Evolutionary conservation across 441 rosid species (phyloP).

Genomic region (Populus hybrid): DNA sequence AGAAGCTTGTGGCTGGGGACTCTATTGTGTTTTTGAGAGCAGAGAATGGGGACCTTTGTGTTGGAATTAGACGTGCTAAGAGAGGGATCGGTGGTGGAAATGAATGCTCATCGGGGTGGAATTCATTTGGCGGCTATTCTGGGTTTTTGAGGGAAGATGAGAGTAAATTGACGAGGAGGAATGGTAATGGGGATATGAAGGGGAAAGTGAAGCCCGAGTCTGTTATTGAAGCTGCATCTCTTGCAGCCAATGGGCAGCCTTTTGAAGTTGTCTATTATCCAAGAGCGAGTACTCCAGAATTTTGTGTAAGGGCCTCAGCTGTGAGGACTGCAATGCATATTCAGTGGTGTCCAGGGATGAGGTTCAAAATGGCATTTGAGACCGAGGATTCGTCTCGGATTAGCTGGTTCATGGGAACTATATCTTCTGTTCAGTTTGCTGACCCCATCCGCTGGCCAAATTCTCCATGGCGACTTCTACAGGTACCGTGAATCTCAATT

Average conservation of each 20-base stretch:
- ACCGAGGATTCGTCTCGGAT: conserved; percentile 89
- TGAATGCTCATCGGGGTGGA: conserved; percentile 74
- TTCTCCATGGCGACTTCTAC: conserved; percentile 82
- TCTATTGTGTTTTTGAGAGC: conserved; percentile 84
- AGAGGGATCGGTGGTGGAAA: conserved; percentile 69
- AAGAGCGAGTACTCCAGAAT: conserved; percentile 77
- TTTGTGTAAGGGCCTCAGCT: conserved; percentile 65
- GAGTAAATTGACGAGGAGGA: conserved; percentile 41
- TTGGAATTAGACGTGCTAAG: conserved; percentile 84
- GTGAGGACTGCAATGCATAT: conserved; percentile 72
- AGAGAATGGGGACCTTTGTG: conserved; percentile 84
- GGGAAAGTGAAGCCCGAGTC: conserved; percentile 61
- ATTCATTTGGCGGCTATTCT: conserved; percentile 46
- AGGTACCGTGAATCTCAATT: conserved; percentile 37
- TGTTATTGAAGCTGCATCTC: conserved; percentile 67
- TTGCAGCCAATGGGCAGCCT: conserved; percentile 61
- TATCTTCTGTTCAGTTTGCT: conserved; percentile 73
- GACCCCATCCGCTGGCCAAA: conserved; percentile 36
- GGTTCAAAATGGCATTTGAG: conserved; percentile 98
- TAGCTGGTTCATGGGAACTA: conserved; percentile 97
- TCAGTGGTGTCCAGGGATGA: conserved; percentile 88
- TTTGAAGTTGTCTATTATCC: conserved; percentile 93
- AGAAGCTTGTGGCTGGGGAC: conserved; percentile 97
- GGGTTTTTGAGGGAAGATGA: conserved; percentile 58
- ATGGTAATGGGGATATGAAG: conserved; percentile 34